Evolutionary conservation across 305 asterid genomes (phyloP), one percentile per base, ranked within the genome.

Genomic region (Plantago coronopus): DNA sequence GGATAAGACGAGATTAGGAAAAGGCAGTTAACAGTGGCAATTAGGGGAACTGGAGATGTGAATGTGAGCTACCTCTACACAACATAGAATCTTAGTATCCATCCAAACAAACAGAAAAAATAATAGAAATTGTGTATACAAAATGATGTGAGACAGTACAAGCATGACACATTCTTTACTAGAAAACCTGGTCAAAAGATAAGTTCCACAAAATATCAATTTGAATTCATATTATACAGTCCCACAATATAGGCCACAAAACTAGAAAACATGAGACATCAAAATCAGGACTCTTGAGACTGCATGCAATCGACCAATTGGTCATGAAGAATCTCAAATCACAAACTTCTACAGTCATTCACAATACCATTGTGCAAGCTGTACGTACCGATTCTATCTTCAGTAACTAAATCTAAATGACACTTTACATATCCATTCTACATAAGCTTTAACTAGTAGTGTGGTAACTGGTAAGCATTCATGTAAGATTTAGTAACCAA

Each of bases 281-380:
- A n/a, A 25, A 56, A 48, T 49, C 53, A 63, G n/a, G 22, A 64
- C 63, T 59, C 63, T 37, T 63, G 34, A 22, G 16, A 50, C 12
- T 31, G 55, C 59, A 55, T 48, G 40, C 47, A 22, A 21, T 49
- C 43, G 12, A 44, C 49, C 40, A 57, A 34, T 50, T 22, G 22
- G 14, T 31, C 55, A 0, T 10, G 57, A 50, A n/a, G n/a, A n/a
- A n/a, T n/a, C n/a, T n/a, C n/a, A n/a, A n/a, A n/a, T n/a, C 15
- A 25, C 27, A 60, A 54, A 55, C 48, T 38, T 49, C 48, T 38
- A 56, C 17, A 3, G 7, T 37, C 65, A 54, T 38, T 49, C 12
- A 20, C 8, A 21, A 14, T 53, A 11, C 18, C 48, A 50, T 31
- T 18, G 50, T 8, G 8, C 11, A 31, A 31, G 9, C 38, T 31